A percentile compares a stretch with the other conserved stretches of the same genome.
Conservation (phyloP, 768 basidiomycete species). For the Panellus pusillus region DNA sequence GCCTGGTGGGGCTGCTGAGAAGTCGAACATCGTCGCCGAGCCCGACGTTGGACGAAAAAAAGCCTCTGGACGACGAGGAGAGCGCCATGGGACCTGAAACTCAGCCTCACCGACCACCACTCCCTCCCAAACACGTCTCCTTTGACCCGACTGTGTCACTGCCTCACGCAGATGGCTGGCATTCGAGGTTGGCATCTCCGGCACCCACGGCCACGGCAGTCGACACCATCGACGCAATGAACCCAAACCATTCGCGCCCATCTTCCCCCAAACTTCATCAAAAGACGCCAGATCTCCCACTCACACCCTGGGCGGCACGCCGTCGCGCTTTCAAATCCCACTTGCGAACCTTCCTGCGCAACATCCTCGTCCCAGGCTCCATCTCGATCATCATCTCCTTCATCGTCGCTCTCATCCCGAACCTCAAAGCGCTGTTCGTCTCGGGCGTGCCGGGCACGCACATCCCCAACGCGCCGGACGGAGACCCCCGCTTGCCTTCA, state of each 20-base stretch:
- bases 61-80: conserved; percentile 12
- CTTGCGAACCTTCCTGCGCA: conserved; percentile 22
- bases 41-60: not conserved
- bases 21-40: not conserved
- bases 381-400: conserved; percentile 39
- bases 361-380: conserved; percentile 38
- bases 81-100: conserved; percentile 5
- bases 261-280: not conserved
- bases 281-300: not conserved
- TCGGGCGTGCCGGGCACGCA: conserved; percentile 36
- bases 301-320: not conserved
- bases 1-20: not conserved
- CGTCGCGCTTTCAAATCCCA: not conserved
- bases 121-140: conserved; percentile 4
- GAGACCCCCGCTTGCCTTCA: conserved; percentile 64
- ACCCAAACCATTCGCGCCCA: not conserved
- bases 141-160: not conserved
- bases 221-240: not conserved
- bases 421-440: conserved; percentile 54
- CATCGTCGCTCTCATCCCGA: conserved; percentile 8
- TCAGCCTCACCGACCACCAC: not conserved
- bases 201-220: conserved; percentile 7
- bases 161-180: not conserved
- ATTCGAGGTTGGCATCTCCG: conserved; percentile 3
- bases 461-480: conserved; percentile 60